Evolutionary conservation across 2,329 filamentous ascomycete species (phyloP).

Genomic region (Fusarium bulbicola): DNA sequence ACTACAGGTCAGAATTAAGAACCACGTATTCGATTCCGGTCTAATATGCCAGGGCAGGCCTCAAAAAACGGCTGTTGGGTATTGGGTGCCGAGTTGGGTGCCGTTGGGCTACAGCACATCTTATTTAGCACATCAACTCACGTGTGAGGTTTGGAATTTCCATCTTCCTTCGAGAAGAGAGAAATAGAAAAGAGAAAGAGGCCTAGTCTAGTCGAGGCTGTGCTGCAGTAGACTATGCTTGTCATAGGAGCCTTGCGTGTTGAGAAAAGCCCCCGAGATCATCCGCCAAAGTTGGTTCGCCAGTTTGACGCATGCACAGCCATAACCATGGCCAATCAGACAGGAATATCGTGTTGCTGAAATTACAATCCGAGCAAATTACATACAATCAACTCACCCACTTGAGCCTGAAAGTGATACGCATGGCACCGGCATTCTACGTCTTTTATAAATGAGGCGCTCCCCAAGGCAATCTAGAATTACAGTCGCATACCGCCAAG

Average conservation of each 20-base stretch:
- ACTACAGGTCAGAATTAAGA: conserved; percentile 7
- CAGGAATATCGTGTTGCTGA: background rate
- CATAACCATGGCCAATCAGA: conserved; percentile 14
- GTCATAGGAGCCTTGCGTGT: conserved; percentile 9
- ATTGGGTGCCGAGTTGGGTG: conserved; percentile 32
- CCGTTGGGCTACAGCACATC: conserved; percentile 25
- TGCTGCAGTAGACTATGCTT: conserved; percentile 9
- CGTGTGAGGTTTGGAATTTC: conserved; percentile 24
- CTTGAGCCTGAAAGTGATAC: conserved; percentile 4
- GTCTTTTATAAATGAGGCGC: conserved; percentile 28
- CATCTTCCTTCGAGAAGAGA: conserved; percentile 14
- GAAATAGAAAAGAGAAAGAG: background rate
- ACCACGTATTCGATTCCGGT: conserved; percentile 5
- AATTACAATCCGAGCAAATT: conserved; percentile 22
- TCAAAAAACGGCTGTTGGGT: conserved; percentile 33
- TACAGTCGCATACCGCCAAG: background rate
- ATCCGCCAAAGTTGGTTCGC: conserved; percentile 9
- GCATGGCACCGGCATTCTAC: conserved; percentile 18
- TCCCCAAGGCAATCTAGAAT: conserved; percentile 19
- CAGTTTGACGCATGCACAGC: conserved; percentile 18
- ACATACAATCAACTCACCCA: background rate
- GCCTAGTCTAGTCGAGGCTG: conserved; percentile 21
- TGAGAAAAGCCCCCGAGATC: background rate
- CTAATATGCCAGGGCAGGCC: conserved; percentile 21
- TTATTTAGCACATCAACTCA: background rate